Conservation (phyloP, 768 basidiomycete species). For the Crepidotus variabilis region DNA sequence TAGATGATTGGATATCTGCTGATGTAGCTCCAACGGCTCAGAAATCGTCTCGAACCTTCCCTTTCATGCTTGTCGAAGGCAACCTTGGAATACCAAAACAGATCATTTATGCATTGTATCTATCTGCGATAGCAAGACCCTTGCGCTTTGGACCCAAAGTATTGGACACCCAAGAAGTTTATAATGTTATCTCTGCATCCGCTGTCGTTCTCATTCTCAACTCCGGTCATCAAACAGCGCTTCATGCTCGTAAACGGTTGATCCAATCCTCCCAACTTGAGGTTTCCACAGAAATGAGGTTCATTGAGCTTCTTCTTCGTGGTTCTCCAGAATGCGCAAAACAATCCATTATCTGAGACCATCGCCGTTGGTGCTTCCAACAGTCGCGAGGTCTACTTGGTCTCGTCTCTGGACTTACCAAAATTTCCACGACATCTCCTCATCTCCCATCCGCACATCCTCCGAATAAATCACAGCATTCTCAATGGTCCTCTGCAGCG, state of each 20-base stretch:
- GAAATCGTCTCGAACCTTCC: slow-evolving; percentile 28
- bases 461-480: not conserved
- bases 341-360: slow-evolving; percentile 66
- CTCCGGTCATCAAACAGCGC: slow-evolving; percentile 65
- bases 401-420: not conserved
- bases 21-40: slow-evolving; percentile 15
- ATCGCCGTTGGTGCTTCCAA: slow-evolving; percentile 62
- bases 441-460: slow-evolving; percentile 14
- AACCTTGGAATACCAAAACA: slow-evolving; percentile 68
- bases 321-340: slow-evolving; percentile 55
- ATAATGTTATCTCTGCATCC: slow-evolving; percentile 29
- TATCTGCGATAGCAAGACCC: slow-evolving; percentile 32
- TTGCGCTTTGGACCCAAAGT: slow-evolving; percentile 8
- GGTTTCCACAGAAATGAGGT: slow-evolving; percentile 42
- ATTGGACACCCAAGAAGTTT: slow-evolving; percentile 1
- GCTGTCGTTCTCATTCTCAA: slow-evolving; percentile 59
- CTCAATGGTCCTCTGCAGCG: slow-evolving; percentile 15
- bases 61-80: slow-evolving; percentile 54
- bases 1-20: slow-evolving; percentile 38
- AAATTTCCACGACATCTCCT: not conserved
- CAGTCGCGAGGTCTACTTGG: slow-evolving; percentile 23
- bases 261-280: slow-evolving; percentile 34
- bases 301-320: slow-evolving; percentile 42
- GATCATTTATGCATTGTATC: slow-evolving; percentile 47
- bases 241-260: slow-evolving; percentile 57